phyloP scores from a whole-genome alignment of 2,329 filamentous ascomycete species.

The Fusarium sp. region DNA sequence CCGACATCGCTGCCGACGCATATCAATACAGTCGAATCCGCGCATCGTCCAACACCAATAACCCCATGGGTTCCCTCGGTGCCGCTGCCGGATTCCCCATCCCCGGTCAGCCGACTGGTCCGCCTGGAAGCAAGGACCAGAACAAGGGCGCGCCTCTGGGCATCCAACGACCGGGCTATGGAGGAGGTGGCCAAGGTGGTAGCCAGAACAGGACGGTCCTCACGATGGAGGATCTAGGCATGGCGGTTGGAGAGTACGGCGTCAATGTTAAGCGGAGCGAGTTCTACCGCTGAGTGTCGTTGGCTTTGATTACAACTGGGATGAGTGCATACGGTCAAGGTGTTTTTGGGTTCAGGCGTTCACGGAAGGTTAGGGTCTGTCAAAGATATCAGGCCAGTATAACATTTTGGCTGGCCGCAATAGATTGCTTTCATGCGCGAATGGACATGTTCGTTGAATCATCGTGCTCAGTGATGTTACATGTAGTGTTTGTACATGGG shows the following conservation, averaged over 20 bases:
- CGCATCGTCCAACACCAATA: conserved; percentile 86
- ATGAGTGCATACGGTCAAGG: conserved; percentile 31
- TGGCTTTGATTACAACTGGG: conserved; percentile 8
- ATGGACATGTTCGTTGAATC: conserved; percentile 22
- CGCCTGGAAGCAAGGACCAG: conserved; percentile 64
- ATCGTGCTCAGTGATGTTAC: conserved; percentile 43
- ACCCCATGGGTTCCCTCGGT: conserved; percentile 86
- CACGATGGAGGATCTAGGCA: conserved; percentile 98
- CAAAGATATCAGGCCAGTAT: conserved; percentile 33
- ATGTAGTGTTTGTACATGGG: conserved; percentile 44
- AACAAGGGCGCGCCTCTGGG: conserved; percentile 69
- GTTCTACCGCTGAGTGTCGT: conserved; percentile 77
- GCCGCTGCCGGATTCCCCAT: conserved; percentile 74
- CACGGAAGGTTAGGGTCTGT: conserved; percentile 21
- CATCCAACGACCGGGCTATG: conserved; percentile 79
- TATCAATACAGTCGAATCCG: conserved; percentile 98
- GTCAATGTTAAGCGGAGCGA: conserved; percentile 97
- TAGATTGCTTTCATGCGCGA: conserved; percentile 29
- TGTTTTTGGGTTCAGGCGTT: conserved; percentile 41
- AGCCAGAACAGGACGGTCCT: conserved; percentile 91
- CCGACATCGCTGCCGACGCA: conserved; percentile 94
- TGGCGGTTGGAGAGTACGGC: conserved; percentile 97
- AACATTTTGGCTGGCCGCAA: conserved; percentile 21
- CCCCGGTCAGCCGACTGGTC: conserved; percentile 67
- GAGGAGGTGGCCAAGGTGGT: conserved; percentile 87